These are phyloP conservation scores for Noccaea bulbosa DNA, from an alignment of 345 rosid genomes.

Conservation along the genomic window DNA sequence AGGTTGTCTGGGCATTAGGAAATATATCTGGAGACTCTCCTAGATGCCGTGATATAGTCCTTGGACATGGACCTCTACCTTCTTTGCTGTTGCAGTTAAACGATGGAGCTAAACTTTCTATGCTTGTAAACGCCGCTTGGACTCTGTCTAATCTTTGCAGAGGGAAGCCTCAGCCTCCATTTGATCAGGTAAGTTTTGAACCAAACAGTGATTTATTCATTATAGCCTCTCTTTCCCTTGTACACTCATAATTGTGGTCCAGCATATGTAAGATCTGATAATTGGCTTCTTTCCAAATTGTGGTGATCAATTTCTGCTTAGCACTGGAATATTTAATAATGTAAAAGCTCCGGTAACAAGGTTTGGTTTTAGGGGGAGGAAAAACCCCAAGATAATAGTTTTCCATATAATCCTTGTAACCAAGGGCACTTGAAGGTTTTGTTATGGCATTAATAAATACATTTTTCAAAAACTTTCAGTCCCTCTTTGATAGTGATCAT, in stretches of 20 bases:
- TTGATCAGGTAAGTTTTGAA: constrained; percentile 62
- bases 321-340: constrained; percentile 13
- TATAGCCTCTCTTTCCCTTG: constrained; percentile 2
- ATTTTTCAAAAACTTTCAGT: background rate
- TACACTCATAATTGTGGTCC: constrained; percentile 3
- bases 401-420: constrained; percentile 2
- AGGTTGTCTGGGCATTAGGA: constrained; percentile 50
- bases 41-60: constrained; percentile 48
- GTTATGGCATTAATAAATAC: background rate
- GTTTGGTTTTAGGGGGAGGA: background rate
- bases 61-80: constrained; percentile 43
- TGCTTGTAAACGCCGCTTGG: constrained; percentile 46
- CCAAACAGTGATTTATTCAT: constrained; percentile 8
- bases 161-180: constrained; percentile 85
- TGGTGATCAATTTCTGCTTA: background rate
- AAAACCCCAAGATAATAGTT: background rate
- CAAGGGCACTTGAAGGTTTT: constrained; percentile 16
- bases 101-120: constrained; percentile 34
- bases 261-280: constrained; percentile 8
- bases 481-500: background rate
- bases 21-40: constrained; percentile 49
- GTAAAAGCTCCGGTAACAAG: background rate
- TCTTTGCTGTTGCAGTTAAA: constrained; percentile 39
- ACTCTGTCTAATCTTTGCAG: constrained; percentile 62
- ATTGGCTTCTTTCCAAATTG: constrained; percentile 4